Evolutionary conservation across 345 rosid genomes (phyloP).

Genomic region (Turnera subulata): DNA sequence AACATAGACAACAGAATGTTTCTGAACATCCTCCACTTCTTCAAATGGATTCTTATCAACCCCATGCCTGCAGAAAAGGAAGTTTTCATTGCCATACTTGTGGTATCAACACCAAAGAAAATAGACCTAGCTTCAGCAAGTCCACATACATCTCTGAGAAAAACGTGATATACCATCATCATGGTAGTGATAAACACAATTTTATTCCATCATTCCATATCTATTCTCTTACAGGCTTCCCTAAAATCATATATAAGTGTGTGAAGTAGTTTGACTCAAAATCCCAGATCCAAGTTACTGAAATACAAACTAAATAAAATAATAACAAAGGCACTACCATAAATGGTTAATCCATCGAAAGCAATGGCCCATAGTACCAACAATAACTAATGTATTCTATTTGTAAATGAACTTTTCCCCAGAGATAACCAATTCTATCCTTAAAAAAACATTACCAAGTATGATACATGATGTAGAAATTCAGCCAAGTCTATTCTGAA

Average conservation of each 20-base stretch:
- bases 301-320: background rate
- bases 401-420: background rate
- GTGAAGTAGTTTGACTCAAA: background rate
- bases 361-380: background rate
- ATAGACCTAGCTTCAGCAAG: background rate
- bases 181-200: background rate
- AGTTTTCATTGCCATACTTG: background rate
- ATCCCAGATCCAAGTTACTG: background rate
- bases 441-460: no score
- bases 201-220: background rate
- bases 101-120: background rate
- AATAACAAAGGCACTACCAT: background rate
- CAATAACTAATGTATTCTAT: background rate
- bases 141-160: background rate
- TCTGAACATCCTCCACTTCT: conserved; percentile 44
- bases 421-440: no score
- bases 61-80: conserved; percentile 61
- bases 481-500: no score
- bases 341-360: background rate
- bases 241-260: background rate
- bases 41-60: conserved; percentile 42
- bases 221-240: no score
- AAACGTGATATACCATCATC: background rate
- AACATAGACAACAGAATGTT: conserved; percentile 76
- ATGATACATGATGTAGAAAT: no score